Evolutionary conservation across 2,329 filamentous ascomycete species (phyloP).

Genomic region (Colletotrichum sojae): DNA sequence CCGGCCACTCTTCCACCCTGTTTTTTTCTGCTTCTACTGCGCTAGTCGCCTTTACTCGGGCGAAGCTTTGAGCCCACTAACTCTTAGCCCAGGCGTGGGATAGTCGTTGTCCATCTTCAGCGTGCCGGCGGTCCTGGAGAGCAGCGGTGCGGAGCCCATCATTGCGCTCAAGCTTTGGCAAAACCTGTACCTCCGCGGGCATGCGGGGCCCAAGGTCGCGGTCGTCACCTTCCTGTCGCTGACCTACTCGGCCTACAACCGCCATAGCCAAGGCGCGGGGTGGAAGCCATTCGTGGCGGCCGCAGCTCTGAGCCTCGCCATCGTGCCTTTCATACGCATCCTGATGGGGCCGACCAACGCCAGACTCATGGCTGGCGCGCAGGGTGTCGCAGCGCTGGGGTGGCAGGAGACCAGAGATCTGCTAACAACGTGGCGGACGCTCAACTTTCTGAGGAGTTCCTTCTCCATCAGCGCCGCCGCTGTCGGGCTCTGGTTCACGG

Average conservation of each 20-base stretch:
- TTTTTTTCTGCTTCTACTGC: neutral
- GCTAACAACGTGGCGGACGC: constrained; percentile 37
- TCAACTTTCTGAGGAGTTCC: constrained; percentile 37
- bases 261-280: constrained; percentile 43
- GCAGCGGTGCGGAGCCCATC: constrained; percentile 46
- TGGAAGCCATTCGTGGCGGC: constrained; percentile 54
- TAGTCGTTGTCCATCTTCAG: constrained; percentile 53
- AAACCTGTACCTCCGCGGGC: constrained; percentile 54
- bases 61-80: constrained; percentile 15
- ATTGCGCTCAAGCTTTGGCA: constrained; percentile 54
- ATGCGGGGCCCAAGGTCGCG: constrained; percentile 55
- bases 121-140: constrained; percentile 48
- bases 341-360: constrained; percentile 56
- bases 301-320: constrained; percentile 51
- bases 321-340: constrained; percentile 57
- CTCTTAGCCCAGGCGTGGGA: constrained; percentile 50
- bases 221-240: constrained; percentile 51
- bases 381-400: constrained; percentile 27
- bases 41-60: neutral
- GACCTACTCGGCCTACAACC: constrained; percentile 54
- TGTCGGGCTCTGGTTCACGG: constrained; percentile 33
- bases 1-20: no score
- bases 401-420: constrained; percentile 31
- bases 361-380: constrained; percentile 45
- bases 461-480: constrained; percentile 31